A percentile compares a stretch with the other conserved stretches of the same genome.
These are phyloP conservation scores for Fusarium buharicum DNA, from an alignment of 2,329 filamentous ascomycete genomes.

Conservation along the genomic window DNA sequence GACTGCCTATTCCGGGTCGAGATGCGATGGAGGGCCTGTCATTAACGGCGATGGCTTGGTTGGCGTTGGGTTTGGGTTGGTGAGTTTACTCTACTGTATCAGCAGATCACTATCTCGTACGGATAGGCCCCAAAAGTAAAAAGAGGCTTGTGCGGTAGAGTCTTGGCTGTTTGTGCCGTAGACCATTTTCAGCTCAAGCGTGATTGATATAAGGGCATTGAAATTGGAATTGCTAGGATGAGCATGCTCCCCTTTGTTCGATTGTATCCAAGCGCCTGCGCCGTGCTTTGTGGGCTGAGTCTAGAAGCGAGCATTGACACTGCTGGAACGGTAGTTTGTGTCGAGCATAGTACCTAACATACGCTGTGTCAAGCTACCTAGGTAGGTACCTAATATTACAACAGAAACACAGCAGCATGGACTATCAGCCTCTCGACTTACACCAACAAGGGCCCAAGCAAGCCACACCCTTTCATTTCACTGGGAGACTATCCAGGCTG, in stretches of 20 bases:
- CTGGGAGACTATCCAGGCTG: too few species aligned
- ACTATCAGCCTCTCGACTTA: slow-evolving; percentile 18
- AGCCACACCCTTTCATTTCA: slow-evolving; percentile 12
- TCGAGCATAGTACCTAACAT: slow-evolving; percentile 5
- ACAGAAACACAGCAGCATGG: slow-evolving; percentile 11
- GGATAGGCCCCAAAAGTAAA: background rate
- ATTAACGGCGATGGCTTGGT: slow-evolving; percentile 9
- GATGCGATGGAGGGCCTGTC: slow-evolving; percentile 38
- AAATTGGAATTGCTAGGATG: background rate
- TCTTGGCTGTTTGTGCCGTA: slow-evolving; percentile 22
- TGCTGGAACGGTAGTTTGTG: slow-evolving; percentile 3
- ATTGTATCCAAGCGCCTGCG: slow-evolving; percentile 22
- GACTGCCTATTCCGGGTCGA: slow-evolving; percentile 40
- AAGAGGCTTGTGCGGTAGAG: slow-evolving; percentile 19
- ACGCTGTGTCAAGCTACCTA: slow-evolving; percentile 16
- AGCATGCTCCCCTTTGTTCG: background rate
- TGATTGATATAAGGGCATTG: background rate
- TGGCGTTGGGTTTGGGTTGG: too few species aligned
- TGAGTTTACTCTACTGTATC: slow-evolving; percentile 1
- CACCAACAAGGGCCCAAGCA: slow-evolving; percentile 6
- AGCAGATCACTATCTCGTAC: slow-evolving; percentile 17
- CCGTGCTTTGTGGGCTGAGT: slow-evolving; percentile 27
- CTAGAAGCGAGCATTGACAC: slow-evolving; percentile 33
- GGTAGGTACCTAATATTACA: too few species aligned
- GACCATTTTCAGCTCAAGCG: background rate